phyloP scores from a whole-genome alignment of 441 rosid genomes.

The Manihot esculenta region DNA sequence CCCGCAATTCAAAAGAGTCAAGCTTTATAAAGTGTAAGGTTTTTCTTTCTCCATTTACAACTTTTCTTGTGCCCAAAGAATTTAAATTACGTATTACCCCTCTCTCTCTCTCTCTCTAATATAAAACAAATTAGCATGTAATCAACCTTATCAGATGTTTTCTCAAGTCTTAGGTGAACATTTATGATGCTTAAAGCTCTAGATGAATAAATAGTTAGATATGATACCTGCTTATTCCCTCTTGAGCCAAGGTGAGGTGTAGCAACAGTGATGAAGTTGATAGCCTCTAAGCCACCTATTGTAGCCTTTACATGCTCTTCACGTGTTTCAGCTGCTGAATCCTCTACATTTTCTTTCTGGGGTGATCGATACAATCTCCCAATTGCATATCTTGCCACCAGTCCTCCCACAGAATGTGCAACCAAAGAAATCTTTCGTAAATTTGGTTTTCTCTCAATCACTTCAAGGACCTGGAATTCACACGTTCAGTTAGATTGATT shows the following conservation, averaged over 20 bases:
- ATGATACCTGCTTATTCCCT: constrained; percentile 86
- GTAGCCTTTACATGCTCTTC: constrained; percentile 44
- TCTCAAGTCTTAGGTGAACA: background rate
- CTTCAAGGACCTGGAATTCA: constrained; percentile 64
- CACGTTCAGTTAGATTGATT: constrained; percentile 11
- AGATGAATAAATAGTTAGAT: constrained; percentile 12
- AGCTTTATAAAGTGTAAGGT: background rate
- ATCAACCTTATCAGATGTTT: background rate
- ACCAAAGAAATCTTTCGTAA: constrained; percentile 79
- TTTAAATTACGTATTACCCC: too few species aligned
- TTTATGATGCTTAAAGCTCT: background rate
- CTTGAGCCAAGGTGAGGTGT: constrained; percentile 97
- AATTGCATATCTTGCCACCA: constrained; percentile 91
- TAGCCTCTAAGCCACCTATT: constrained; percentile 77
- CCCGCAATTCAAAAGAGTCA: background rate
- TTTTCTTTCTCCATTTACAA: background rate
- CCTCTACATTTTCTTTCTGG: constrained; percentile 33
- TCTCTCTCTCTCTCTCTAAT: background rate
- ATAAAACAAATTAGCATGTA: background rate
- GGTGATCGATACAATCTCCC: constrained; percentile 77
- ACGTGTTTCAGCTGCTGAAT: constrained; percentile 20
- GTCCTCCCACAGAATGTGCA: constrained; percentile 97
- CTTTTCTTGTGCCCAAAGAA: background rate
- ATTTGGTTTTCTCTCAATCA: constrained; percentile 59
- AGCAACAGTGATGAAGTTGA: constrained; percentile 89